Conservation (phyloP, 345 rosid species). For the Cardamine chenopodiifolia region DNA sequence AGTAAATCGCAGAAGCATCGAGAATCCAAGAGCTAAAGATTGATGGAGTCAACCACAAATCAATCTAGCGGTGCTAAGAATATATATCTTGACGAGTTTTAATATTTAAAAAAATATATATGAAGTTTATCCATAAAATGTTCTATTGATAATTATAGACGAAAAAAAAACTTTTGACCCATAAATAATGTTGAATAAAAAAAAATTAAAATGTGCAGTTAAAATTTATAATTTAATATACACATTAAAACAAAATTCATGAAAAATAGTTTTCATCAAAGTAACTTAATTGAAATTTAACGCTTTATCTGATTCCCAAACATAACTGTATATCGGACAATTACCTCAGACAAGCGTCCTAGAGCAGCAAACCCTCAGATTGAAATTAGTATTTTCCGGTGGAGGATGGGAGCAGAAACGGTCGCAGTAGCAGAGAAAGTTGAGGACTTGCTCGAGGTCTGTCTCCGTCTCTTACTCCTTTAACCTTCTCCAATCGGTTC, state of each 20-base stretch:
- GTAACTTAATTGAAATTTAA: background rate
- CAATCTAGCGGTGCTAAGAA: too few species aligned
- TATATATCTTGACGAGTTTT: background rate
- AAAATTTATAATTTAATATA: background rate
- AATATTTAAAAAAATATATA: too few species aligned
- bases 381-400: constrained; percentile 19
- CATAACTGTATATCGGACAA: background rate
- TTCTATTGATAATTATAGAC: too few species aligned
- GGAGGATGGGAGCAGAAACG: constrained; percentile 50
- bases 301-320: background rate
- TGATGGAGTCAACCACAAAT: too few species aligned
- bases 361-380: constrained; percentile 11
- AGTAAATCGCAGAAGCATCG: too few species aligned
- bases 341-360: background rate
- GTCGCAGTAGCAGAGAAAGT: constrained; percentile 48
- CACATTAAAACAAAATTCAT: background rate
- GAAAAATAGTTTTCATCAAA: background rate
- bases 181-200: too few species aligned
- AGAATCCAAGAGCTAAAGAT: too few species aligned
- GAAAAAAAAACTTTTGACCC: too few species aligned
- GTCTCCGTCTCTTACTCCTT: background rate
- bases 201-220: too few species aligned
- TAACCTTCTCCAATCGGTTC: background rate
- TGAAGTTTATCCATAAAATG: too few species aligned
- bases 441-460: constrained; percentile 71